Percentiles rank a stretch among this genome's conserved stretches.
phyloP scores from a whole-genome alignment of 2,329 filamentous ascomycete species.

The Colletotrichum falcatum region DNA sequence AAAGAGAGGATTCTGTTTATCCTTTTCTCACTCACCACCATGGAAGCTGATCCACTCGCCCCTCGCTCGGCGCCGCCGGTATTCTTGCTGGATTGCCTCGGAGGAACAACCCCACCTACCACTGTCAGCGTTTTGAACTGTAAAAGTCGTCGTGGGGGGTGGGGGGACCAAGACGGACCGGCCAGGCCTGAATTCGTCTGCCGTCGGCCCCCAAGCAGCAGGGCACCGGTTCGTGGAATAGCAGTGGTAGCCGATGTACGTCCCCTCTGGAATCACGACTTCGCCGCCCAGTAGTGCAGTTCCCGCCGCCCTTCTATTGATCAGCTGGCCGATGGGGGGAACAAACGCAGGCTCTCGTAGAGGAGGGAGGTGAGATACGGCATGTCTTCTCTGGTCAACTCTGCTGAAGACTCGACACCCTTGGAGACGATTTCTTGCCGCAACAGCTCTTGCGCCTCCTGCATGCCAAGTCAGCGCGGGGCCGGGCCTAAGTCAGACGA shows the following conservation, averaged over 20 bases:
- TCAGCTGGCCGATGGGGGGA: constrained; percentile 62
- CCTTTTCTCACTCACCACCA: constrained; percentile 45
- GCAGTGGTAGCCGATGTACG: constrained; percentile 56
- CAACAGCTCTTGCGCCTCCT: constrained; percentile 49
- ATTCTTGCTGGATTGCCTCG: constrained; percentile 51
- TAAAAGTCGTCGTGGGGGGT: not conserved
- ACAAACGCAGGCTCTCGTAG: constrained; percentile 60
- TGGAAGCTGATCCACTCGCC: constrained; percentile 58
- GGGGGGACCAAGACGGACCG: constrained; percentile 41
- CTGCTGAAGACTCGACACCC: constrained; percentile 26
- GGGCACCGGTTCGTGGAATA: constrained; percentile 54
- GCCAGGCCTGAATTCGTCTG: constrained; percentile 53
- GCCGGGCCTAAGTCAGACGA: not conserved
- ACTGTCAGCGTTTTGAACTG: not conserved
- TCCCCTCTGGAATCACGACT: constrained; percentile 51
- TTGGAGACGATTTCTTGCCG: constrained; percentile 48
- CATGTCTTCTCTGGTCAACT: constrained; percentile 48
- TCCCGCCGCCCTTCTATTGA: constrained; percentile 55
- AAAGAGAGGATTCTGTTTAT: not conserved
- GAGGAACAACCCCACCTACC: constrained; percentile 50
- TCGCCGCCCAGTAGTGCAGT: constrained; percentile 45
- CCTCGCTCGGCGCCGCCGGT: constrained; percentile 51
- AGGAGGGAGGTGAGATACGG: constrained; percentile 58
- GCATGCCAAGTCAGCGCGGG: constrained; percentile 21
- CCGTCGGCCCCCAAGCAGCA: constrained; percentile 48